Base-by-base conservation (phyloP, 352 stramenopile genomes). In the Phytophthora niederhauseri region DNA sequence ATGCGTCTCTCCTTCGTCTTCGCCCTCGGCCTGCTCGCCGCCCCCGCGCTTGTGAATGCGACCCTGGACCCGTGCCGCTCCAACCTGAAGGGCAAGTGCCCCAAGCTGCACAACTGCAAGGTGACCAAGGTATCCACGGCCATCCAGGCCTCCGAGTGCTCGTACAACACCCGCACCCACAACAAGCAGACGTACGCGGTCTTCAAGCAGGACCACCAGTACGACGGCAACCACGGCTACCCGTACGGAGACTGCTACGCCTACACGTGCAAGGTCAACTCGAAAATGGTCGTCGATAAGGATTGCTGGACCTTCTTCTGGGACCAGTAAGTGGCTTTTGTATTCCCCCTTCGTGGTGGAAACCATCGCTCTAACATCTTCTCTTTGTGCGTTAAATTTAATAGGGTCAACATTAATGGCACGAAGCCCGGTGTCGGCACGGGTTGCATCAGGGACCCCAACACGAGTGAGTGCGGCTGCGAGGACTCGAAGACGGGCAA, bases 271-370 rank as follows among this genome's bases (percentile, higher is more conserved):
- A 28, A 65, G 12, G 46, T 28, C 4, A 34, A 34, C 30, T 55
- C 61, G 3, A 59, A 67, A 62, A 72, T 77, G 73, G 45, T 52
- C 38, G 6, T 43, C 3, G 61, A 77, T 41, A 5, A 46, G 2
- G 69, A 77, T 36, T 71, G 64, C 57, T 77, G 69, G 69, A 80
- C 73, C 19, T 80, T 80, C 58, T 75, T 76, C 57, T 79, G 72
- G 64, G 66, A 56, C 12, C 7, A 19, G 68, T 79, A 69, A 68
- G 70, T 68, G 6, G 0, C 30, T 11, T 34, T 34, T 7, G 30
- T 34, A 34, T 8, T 8, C 30, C 30, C 30, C 6, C 28, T 9
- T 7, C 4, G 6, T 31, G 0, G 28, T 8, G 28, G 30, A 8
- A 34, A 34, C 30, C 22, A 34, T 34, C 6, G 30, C 30, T 34